Evolutionary conservation across 1,139 yeast species (phyloP).

Genomic region (Zhuliangozyma blackwelliae): DNA sequence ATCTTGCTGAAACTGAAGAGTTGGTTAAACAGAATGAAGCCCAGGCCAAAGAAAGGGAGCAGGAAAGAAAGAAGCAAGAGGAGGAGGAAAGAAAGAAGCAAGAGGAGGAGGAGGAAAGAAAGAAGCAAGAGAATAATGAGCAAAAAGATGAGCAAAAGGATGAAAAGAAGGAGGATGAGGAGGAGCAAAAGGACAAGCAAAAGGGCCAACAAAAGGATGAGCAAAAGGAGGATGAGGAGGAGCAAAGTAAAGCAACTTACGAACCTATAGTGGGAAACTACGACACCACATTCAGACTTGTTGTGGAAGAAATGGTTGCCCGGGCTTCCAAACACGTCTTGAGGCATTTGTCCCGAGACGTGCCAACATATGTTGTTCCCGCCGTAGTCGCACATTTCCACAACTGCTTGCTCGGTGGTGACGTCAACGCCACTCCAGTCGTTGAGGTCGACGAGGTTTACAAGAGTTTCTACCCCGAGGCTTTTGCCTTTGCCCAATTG

Average conservation of each 20-base stretch:
- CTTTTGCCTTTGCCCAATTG: conserved; percentile 41
- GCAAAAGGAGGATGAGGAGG: conserved; percentile 22
- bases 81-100: conserved; percentile 17
- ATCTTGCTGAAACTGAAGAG: conserved; percentile 17
- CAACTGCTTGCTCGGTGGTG: conserved; percentile 62
- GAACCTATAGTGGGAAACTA: conserved; percentile 42
- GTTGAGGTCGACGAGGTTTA: conserved; percentile 42
- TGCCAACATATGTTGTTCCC: conserved; percentile 58
- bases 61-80: conserved; percentile 19
- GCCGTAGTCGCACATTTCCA: conserved; percentile 65
- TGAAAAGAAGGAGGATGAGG: conserved; percentile 19
- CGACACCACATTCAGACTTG: conserved; percentile 43
- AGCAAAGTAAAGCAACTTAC: conserved; percentile 36
- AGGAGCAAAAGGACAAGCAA: conserved; percentile 15
- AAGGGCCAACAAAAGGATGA: conserved; percentile 16
- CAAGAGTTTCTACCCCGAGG: conserved; percentile 39
- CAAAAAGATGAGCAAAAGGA: conserved; percentile 21
- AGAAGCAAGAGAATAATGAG: conserved; percentile 19
- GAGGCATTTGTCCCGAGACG: conserved; percentile 40
- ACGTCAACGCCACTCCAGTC: conserved; percentile 40
- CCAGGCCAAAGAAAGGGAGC: conserved; percentile 21
- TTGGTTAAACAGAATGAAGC: conserved; percentile 20
- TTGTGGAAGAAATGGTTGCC: conserved; percentile 68
- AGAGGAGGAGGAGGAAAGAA: conserved; percentile 20
- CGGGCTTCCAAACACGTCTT: conserved; percentile 77